phyloP scores from a whole-genome alignment of 306 rosid genomes.

The Quercus robur region DNA sequence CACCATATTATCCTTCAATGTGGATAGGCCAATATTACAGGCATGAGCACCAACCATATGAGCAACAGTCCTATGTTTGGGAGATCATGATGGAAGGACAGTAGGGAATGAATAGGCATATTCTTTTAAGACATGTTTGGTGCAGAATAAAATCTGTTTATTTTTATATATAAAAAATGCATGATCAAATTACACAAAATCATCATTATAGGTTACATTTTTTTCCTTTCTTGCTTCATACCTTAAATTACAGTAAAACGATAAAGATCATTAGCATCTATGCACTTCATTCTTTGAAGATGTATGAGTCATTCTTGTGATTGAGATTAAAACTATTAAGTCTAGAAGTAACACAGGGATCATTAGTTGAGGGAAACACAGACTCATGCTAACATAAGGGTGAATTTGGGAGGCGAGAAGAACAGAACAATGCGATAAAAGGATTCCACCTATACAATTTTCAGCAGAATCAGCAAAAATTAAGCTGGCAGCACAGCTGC shows the following conservation, averaged over 20 bases:
- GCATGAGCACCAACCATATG: not conserved
- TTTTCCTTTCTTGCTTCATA: not conserved
- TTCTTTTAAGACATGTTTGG: too few relatives aligned
- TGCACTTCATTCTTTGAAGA: not conserved
- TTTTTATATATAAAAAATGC: not conserved
- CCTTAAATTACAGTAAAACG: not conserved
- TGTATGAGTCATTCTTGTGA: not conserved
- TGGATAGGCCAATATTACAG: too few relatives aligned
- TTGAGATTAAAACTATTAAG: not conserved
- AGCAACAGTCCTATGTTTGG: not conserved
- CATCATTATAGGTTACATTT: not conserved
- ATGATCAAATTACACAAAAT: not conserved
- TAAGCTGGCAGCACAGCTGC: not conserved
- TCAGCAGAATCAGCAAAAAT: not conserved
- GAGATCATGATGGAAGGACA: too few relatives aligned
- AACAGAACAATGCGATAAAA: not conserved
- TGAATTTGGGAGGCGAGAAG: not conserved
- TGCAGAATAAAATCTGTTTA: not conserved
- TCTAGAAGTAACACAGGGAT: not conserved
- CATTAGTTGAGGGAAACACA: not conserved
- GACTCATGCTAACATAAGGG: not conserved
- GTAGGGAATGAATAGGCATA: too few relatives aligned
- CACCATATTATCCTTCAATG: not conserved
- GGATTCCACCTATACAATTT: not conserved
- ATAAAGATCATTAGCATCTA: not conserved